Percentiles rank a stretch among this genome's conserved stretches.
These are phyloP conservation scores for Macrophomina pseudophaseolina DNA, from an alignment of 2,329 filamentous ascomycete genomes.

Conservation along the genomic window DNA sequence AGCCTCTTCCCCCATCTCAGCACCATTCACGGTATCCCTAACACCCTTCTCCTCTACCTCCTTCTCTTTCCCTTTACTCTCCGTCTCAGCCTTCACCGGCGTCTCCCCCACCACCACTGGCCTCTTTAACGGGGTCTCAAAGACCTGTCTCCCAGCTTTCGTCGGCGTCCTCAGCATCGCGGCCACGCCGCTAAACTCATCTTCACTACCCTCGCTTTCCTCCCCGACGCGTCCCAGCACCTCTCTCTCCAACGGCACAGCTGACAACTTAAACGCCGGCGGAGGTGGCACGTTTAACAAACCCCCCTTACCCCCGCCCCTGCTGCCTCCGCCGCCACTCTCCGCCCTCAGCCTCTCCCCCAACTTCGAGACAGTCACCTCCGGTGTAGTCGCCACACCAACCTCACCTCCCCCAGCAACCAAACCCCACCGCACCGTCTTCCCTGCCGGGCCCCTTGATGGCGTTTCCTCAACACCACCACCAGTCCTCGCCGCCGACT, in stretches of 20 bases:
- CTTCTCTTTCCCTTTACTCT: constrained; percentile 22
- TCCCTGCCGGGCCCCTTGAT: constrained; percentile 44
- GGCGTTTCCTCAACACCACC: constrained; percentile 50
- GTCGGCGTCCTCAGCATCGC: constrained; percentile 26
- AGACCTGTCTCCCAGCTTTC: constrained; percentile 27
- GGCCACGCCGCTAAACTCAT: constrained; percentile 8
- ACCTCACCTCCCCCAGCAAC: neutral
- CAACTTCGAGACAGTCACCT: neutral
- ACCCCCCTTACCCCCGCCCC: neutral
- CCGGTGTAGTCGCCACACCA: neutral
- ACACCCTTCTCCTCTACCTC: constrained; percentile 27
- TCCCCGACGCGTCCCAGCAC: neutral
- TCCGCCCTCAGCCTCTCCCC: constrained; percentile 7
- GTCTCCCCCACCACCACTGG: constrained; percentile 16
- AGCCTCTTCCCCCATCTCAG: constrained; percentile 22
- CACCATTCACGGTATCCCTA: constrained; percentile 24
- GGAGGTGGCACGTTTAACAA: neutral
- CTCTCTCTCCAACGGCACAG: neutral
- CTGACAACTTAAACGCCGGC: neutral
- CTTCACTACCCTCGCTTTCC: constrained; percentile 10
- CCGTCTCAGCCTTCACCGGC: constrained; percentile 29
- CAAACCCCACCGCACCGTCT: constrained; percentile 27
- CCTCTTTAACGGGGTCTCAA: constrained; percentile 33
- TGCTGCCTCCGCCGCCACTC: neutral
- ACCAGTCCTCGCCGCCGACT: constrained; percentile 21